Conservation (phyloP, 345 rosid genomes). For the Citrus inodora region DNA sequence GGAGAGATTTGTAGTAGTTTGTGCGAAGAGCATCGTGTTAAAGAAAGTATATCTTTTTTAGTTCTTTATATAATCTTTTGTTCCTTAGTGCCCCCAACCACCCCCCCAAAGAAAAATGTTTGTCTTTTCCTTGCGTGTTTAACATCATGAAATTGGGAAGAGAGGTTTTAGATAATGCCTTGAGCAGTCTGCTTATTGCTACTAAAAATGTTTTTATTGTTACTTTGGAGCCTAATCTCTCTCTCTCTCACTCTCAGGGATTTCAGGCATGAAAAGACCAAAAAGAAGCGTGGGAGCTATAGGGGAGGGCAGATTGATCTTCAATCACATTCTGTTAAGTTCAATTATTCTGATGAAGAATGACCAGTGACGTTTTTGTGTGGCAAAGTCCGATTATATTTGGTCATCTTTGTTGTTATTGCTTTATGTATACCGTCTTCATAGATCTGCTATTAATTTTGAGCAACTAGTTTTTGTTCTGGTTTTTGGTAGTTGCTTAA, state of each 20-base stretch:
- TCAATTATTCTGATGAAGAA: slow-evolving; percentile 79
- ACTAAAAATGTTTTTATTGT: neutral
- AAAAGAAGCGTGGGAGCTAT: slow-evolving; percentile 94
- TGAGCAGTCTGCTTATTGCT: no score
- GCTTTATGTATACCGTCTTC: neutral
- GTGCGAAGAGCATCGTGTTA: neutral
- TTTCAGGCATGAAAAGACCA: slow-evolving; percentile 94
- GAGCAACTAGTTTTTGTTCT: neutral
- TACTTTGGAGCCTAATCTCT: neutral
- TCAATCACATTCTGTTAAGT: slow-evolving; percentile 77
- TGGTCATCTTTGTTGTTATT: neutral
- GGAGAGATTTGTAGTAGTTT: no score
- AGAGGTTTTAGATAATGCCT: neutral
- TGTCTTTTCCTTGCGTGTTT: neutral
- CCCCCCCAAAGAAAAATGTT: no score
- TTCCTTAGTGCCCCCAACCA: no score
- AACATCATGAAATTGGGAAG: neutral
- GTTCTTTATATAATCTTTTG: no score
- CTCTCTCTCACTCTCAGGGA: slow-evolving; percentile 41
- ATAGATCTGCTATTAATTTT: neutral
- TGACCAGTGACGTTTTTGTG: slow-evolving; percentile 15
- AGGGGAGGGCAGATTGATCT: slow-evolving; percentile 92
- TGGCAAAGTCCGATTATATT: neutral
- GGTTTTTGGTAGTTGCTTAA: neutral
- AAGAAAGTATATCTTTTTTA: no score